phyloP scores from a whole-genome alignment of 1,139 yeast species.

The Scheffersomyces illinoinensis region DNA sequence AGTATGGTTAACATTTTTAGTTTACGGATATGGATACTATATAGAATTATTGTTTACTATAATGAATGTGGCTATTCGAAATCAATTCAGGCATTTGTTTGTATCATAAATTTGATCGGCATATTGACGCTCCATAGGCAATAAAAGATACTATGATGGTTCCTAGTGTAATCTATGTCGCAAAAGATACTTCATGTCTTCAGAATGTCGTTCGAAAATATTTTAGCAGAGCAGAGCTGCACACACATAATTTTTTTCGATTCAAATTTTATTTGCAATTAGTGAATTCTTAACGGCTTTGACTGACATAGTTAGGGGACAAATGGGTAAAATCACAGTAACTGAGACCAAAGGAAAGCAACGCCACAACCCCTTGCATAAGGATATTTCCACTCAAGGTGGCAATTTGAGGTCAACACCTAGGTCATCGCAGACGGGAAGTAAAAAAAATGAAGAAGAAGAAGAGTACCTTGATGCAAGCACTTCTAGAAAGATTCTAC shows the following conservation, averaged over 20 bases:
- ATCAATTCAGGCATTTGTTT: too few relatives aligned
- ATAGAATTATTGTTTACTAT: background rate
- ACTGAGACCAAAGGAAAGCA: slow-evolving; percentile 49
- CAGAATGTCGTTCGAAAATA: background rate
- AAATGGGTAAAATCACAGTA: slow-evolving; percentile 67
- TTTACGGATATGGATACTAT: too few relatives aligned
- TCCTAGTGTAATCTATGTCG: background rate
- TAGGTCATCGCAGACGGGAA: slow-evolving; percentile 16
- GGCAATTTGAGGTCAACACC: slow-evolving; percentile 62
- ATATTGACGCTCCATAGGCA: too few relatives aligned
- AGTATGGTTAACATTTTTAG: slow-evolving; percentile 15
- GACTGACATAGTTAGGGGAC: slow-evolving; percentile 1
- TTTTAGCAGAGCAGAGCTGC: background rate
- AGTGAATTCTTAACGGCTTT: background rate
- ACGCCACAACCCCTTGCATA: slow-evolving; percentile 76
- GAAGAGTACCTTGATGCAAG: slow-evolving; percentile 73
- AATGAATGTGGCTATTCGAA: background rate
- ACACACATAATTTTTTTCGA: background rate
- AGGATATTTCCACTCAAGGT: slow-evolving; percentile 70
- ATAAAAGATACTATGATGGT: too few relatives aligned
- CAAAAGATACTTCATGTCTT: background rate
- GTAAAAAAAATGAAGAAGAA: slow-evolving; percentile 36
- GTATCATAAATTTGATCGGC: too few relatives aligned
- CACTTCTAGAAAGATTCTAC: slow-evolving; percentile 80
- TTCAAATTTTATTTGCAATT: background rate